Conservation (phyloP, 805 yeast species). For the Myxozyma lipomycoides region DNA sequence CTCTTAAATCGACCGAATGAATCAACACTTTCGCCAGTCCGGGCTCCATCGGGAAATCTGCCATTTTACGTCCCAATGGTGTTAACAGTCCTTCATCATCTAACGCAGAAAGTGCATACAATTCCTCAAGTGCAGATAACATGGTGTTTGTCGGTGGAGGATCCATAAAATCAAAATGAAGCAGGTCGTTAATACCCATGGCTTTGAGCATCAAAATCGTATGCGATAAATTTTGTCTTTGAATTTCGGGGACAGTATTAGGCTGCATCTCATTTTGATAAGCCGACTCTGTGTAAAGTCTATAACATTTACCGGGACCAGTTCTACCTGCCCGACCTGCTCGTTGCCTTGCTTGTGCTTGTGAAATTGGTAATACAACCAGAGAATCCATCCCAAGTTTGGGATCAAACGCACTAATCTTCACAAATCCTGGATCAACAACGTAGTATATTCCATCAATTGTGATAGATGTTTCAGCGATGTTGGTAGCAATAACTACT, state of each 20-base stretch:
- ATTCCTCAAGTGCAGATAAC: slow-evolving; percentile 68
- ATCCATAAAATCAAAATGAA: slow-evolving; percentile 87
- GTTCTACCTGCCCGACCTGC: slow-evolving; percentile 99
- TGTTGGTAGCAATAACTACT: slow-evolving; percentile 90
- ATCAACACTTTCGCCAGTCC: slow-evolving; percentile 75
- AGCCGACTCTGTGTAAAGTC: slow-evolving; percentile 82
- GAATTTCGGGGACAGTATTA: slow-evolving; percentile 87
- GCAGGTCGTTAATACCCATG: slow-evolving; percentile 76
- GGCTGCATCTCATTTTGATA: slow-evolving; percentile 71
- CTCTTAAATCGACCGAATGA: slow-evolving; percentile 55
- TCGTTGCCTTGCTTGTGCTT: slow-evolving; percentile 93
- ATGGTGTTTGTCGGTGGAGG: slow-evolving; percentile 74
- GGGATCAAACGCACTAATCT: slow-evolving; percentile 86
- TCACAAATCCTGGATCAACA: slow-evolving; percentile 91
- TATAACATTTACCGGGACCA: slow-evolving; percentile 91
- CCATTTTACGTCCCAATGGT: slow-evolving; percentile 74
- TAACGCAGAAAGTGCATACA: slow-evolving; percentile 85
- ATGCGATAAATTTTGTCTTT: slow-evolving; percentile 72
- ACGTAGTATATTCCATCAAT: slow-evolving; percentile 95
- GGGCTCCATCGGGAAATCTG: slow-evolving; percentile 89
- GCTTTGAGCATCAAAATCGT: slow-evolving; percentile 75
- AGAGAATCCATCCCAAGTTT: slow-evolving; percentile 83
- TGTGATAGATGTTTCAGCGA: slow-evolving; percentile 95
- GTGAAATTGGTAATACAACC: slow-evolving; percentile 81
- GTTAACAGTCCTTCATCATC: slow-evolving; percentile 78